A percentile compares a stretch with the other conserved stretches of the same genome.
phyloP scores from a whole-genome alignment of 179 eudicot genomes.

The Vitellaria paradoxa region DNA sequence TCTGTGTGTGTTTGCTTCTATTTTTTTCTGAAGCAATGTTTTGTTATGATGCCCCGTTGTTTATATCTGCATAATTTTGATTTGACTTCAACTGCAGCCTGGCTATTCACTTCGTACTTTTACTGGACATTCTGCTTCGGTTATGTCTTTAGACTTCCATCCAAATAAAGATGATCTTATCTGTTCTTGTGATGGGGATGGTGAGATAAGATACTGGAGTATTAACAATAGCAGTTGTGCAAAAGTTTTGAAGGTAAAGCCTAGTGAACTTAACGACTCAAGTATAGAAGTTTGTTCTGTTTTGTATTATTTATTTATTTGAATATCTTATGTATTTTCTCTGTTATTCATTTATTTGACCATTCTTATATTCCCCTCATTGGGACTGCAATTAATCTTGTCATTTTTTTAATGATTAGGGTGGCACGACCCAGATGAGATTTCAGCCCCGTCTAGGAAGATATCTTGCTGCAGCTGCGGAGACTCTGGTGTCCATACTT shows the following conservation, averaged over 20 bases:
- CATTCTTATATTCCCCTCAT: not conserved
- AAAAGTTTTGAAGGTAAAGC: conserved; percentile 69
- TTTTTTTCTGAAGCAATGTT: not conserved
- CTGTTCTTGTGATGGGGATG: conserved; percentile 87
- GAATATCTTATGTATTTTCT: not conserved
- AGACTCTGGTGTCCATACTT: conserved; percentile 76
- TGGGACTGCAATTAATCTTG: not conserved
- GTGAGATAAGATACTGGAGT: conserved; percentile 93
- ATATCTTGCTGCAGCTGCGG: conserved; percentile 91
- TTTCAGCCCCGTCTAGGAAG: conserved; percentile 96
- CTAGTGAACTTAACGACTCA: not conserved
- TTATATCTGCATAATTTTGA: conserved; percentile 11
- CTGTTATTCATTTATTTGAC: not conserved
- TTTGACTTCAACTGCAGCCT: conserved; percentile 46
- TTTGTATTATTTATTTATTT: not conserved
- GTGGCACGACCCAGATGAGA: conserved; percentile 75
- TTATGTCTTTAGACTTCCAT: conserved; percentile 83
- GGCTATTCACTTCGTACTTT: conserved; percentile 80
- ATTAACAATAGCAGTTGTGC: conserved; percentile 70
- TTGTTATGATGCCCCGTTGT: not conserved
- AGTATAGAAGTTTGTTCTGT: not conserved
- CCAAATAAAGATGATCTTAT: conserved; percentile 87
- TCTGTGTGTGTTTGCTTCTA: not conserved
- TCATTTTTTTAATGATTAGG: conserved; percentile 38
- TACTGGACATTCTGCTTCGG: conserved; percentile 78